phyloP scores from a whole-genome alignment of 2,329 filamentous ascomycete genomes.

The Colletotrichum higginsianum region DNA sequence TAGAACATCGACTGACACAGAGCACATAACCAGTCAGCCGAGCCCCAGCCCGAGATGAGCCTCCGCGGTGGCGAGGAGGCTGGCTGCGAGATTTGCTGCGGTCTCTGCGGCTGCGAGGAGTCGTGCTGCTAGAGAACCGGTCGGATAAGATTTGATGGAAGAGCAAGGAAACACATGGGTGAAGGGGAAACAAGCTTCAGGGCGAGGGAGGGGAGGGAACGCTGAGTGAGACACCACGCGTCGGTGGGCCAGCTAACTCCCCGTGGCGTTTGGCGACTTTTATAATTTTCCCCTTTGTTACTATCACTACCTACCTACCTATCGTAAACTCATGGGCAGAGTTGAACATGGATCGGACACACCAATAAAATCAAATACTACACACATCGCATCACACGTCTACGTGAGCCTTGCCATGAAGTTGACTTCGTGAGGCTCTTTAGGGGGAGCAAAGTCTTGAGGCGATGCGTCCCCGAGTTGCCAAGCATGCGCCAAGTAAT shows the following conservation, averaged over 20 bases:
- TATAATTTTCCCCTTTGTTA: background rate
- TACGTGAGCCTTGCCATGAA: background rate
- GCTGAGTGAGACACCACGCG: constrained; percentile 4
- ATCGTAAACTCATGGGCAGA: background rate
- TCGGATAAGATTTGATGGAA: background rate
- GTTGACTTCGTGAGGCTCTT: background rate
- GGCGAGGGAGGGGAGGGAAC: background rate
- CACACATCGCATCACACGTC: background rate
- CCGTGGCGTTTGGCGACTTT: constrained; percentile 35
- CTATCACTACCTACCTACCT: background rate
- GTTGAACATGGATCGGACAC: background rate
- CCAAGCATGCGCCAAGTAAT: constrained; percentile 40
- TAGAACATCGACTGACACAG: background rate
- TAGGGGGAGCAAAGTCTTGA: background rate
- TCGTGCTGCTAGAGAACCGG: constrained; percentile 55
- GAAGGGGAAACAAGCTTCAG: constrained; percentile 4
- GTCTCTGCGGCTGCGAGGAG: constrained; percentile 61
- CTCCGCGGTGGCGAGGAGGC: constrained; percentile 62
- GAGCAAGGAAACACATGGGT: background rate
- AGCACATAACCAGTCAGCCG: constrained; percentile 1
- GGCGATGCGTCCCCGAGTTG: constrained; percentile 14
- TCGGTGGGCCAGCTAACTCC: background rate
- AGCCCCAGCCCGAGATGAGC: constrained; percentile 58
- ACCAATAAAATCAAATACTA: background rate
- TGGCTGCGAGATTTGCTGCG: constrained; percentile 62